Evolutionary conservation across 352 stramenopile species (phyloP).

Genomic region (Sclerospora graminicola): DNA sequence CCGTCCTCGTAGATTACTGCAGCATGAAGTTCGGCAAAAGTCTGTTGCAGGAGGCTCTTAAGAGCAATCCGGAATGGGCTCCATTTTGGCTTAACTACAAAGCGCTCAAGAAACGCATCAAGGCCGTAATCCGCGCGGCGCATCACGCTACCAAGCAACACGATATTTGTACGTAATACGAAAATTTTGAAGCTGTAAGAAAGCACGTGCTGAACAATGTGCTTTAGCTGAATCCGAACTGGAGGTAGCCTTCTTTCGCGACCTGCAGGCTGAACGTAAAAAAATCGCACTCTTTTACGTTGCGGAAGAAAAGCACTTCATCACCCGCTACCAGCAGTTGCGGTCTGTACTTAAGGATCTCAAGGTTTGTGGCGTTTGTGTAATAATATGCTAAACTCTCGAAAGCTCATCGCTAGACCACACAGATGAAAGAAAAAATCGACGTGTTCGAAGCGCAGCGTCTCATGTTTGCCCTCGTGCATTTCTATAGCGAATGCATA

Average conservation of each 20-base stretch:
- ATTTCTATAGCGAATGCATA: conserved; percentile 76
- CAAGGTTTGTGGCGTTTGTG: conserved; percentile 23
- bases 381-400: background rate
- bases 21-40: conserved; percentile 84
- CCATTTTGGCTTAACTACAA: conserved; percentile 86
- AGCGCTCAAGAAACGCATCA: conserved; percentile 78
- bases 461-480: conserved; percentile 76
- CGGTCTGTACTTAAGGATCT: conserved; percentile 57
- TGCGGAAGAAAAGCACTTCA: conserved; percentile 63
- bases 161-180: conserved; percentile 31
- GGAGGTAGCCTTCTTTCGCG: conserved; percentile 72
- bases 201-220: background rate
- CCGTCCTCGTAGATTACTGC: too few relatives aligned
- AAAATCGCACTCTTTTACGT: conserved; percentile 76
- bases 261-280: conserved; percentile 62
- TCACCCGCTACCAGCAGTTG: conserved; percentile 60
- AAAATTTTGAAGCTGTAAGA: background rate
- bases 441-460: conserved; percentile 47
- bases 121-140: conserved; percentile 42
- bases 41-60: conserved; percentile 52
- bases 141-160: conserved; percentile 26
- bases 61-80: conserved; percentile 75
- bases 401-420: background rate
- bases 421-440: conserved; percentile 29
- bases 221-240: conserved; percentile 47